These are phyloP conservation scores for Brassica nigra DNA, from an alignment of 345 rosid genomes.

Conservation along the genomic window DNA sequence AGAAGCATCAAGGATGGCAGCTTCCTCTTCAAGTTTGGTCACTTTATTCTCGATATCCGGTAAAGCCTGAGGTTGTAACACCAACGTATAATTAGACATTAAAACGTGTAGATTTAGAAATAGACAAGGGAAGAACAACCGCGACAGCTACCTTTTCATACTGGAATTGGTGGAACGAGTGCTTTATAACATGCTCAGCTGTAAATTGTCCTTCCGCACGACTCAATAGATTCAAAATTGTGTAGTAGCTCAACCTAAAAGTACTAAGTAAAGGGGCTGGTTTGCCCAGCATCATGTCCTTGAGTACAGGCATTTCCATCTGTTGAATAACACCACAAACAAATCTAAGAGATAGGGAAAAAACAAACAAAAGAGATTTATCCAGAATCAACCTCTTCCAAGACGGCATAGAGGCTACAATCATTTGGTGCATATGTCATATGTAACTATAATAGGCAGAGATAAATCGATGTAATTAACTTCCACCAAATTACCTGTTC, in stretches of 20 bases:
- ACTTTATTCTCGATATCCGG: conserved; percentile 88
- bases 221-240: conserved; percentile 94
- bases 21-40: conserved; percentile 88
- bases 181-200: conserved; percentile 92
- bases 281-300: conserved; percentile 95
- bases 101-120: conserved; percentile 1
- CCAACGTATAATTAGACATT: conserved; percentile 21
- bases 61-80: conserved; percentile 56
- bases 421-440: conserved; percentile 1
- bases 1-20: conserved; percentile 78
- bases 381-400: conserved; percentile 14
- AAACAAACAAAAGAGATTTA: conserved; percentile 4
- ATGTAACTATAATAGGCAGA: background rate
- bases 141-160: conserved; percentile 76
- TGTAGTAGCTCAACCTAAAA: conserved; percentile 94
- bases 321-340: conserved; percentile 39
- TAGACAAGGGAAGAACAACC: conserved; percentile 3
- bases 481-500: conserved; percentile 59
- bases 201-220: conserved; percentile 99
- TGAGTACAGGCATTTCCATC: conserved; percentile 94
- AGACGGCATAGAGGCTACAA: conserved; percentile 15
- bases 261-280: conserved; percentile 99
- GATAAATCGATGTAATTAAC: background rate
- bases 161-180: conserved; percentile 97
- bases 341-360: conserved; percentile 24